Percentiles rank a stretch among this genome's conserved stretches.
Conservation (phyloP, 164 flowering plant species). For the Aristolochia californica region DNA sequence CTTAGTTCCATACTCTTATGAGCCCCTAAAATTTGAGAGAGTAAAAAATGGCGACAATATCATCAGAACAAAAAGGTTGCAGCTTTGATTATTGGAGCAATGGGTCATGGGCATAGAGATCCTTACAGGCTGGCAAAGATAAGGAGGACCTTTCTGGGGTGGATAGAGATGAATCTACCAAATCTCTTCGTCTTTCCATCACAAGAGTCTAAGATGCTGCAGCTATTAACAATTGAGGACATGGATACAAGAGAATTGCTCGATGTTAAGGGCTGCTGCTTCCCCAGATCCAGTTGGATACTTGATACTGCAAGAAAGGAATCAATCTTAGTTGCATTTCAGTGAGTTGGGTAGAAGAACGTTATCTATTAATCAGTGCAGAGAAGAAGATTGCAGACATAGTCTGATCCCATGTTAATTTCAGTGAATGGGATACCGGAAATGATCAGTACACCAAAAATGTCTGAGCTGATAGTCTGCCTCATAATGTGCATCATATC, state of each 20-base stretch:
- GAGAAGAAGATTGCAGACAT: too few relatives aligned
- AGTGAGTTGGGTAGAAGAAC: too few relatives aligned
- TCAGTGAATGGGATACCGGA: too few relatives aligned
- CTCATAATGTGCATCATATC: too few relatives aligned
- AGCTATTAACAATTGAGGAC: constrained; percentile 7
- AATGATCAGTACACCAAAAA: too few relatives aligned
- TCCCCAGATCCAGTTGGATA: constrained; percentile 20
- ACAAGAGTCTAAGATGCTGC: constrained; percentile 5
- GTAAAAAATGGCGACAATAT: background rate
- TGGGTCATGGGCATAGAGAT: too few relatives aligned
- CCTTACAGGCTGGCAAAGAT: constrained; percentile 29
- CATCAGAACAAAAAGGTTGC: background rate
- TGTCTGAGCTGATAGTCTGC: too few relatives aligned
- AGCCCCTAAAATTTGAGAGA: background rate
- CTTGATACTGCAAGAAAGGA: constrained; percentile 12
- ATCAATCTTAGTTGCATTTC: background rate
- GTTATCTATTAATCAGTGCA: too few relatives aligned
- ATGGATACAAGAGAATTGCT: constrained; percentile 15
- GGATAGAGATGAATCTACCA: constrained; percentile 18
- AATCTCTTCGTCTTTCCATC: constrained; percentile 22
- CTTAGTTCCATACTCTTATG: too few relatives aligned
- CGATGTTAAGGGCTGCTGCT: constrained; percentile 14
- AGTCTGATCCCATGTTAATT: too few relatives aligned
- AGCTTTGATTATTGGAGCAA: too few relatives aligned
- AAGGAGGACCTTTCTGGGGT: constrained; percentile 28